Evolutionary conservation across 192 early-diverging fungal genomes (phyloP).

Genomic region (Helicostylum pulchrum): DNA sequence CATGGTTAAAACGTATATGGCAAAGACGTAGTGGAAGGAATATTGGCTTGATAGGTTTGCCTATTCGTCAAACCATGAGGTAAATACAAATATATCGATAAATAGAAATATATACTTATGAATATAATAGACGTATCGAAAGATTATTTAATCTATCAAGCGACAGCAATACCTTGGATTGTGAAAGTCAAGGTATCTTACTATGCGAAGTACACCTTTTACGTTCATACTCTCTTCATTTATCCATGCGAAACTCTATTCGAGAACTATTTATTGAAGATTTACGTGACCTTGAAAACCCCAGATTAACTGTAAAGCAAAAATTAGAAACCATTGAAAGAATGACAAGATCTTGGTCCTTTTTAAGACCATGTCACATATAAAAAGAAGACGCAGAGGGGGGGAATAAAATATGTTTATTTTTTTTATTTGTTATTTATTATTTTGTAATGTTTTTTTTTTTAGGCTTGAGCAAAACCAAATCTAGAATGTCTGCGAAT

Average conservation of each 20-base stretch:
- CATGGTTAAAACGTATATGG: conserved; percentile 19
- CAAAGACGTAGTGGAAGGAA: conserved; percentile 13
- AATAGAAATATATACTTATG: neutral
- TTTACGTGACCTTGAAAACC: conserved; percentile 72
- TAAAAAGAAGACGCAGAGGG: no score
- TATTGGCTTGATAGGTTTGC: conserved; percentile 14
- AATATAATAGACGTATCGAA: conserved; percentile 20
- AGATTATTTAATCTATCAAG: conserved; percentile 7
- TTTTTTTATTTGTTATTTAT: no score
- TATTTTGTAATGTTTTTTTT: no score
- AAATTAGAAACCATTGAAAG: conserved; percentile 55
- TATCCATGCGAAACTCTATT: conserved; percentile 48
- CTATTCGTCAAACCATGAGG: conserved; percentile 28
- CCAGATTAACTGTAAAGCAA: conserved; percentile 44
- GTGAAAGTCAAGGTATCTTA: conserved; percentile 61
- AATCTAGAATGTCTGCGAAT: conserved; percentile 28
- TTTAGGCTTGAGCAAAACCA: conserved; percentile 31
- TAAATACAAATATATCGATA: conserved; percentile 3
- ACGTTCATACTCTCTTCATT: conserved; percentile 38
- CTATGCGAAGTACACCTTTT: conserved; percentile 60
- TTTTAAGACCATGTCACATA: conserved; percentile 28
- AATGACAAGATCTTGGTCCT: conserved; percentile 66
- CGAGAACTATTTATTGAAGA: conserved; percentile 73
- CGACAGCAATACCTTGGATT: conserved; percentile 11
- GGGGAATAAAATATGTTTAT: no score